Base-by-base conservation (phyloP, 768 basidiomycete genomes). In the Ephemerocybe angulata region DNA sequence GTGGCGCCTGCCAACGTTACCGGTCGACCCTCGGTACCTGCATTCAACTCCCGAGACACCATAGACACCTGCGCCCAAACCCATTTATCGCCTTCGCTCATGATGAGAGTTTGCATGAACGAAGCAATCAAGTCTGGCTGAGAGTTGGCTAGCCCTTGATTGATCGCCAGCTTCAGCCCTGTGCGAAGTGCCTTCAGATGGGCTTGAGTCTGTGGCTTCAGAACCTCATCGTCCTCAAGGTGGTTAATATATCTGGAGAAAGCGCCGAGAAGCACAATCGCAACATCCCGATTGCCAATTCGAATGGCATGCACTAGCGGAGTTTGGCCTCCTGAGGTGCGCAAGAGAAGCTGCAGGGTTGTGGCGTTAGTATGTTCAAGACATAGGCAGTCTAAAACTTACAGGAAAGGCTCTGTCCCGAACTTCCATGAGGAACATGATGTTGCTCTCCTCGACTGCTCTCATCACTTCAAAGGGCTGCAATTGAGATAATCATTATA, bases 1-100 rank as follows among this genome's bases (percentile, higher is more conserved):
- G 87, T 83, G 22, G 80, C 71, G 31, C 84, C 83, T 4, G 95
- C 92, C 7, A 82, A 79, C 28, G 77, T 69, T 1, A 97, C 93
- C 2, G 95, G 94, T 59, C 83, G 79, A 1, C 86, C 87, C 50
- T 76, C 77, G 15, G 81, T 79, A 0, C 87, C 87, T 1, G 80
- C 75, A 40, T 83, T 81, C 53, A 97, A 72, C 2, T 91, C 86
- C 40, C 86, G 79, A 0, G 84, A 79, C 52, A 94, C 74, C 43
- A 82, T 83, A 17, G 81, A 77, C 3, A 85, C 80, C 56, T 93
- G 83, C 2, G 83, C 78, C 55, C 75, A 75, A n/a, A 98, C 81
- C 90, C 92, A 97, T 58, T 83, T 80, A 61, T 95, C 90, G 15
- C 95, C 95, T 75, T 97, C 94, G 53, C 90, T 93, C 95, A 98